Evolutionary conservation across 2,329 filamentous ascomycete genomes (phyloP).

Genomic region (Ceratocystis ficicola): DNA sequence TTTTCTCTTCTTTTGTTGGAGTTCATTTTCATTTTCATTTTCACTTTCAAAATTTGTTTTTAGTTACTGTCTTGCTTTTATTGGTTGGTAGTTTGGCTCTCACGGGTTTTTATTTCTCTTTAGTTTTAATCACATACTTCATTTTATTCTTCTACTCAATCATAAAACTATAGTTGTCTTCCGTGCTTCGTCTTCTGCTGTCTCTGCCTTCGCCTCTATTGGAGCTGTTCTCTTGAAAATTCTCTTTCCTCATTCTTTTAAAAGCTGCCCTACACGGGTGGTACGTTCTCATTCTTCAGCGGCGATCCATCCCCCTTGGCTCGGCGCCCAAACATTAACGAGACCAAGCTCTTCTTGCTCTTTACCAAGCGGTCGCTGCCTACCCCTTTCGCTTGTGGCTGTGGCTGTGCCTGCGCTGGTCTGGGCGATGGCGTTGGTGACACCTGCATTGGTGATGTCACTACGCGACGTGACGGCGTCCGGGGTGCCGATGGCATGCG

Average conservation of each 20-base stretch:
- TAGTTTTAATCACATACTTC: not conserved
- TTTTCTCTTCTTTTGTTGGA: not conserved
- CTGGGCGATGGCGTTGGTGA: not conserved
- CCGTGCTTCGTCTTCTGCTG: not conserved
- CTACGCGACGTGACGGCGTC: not conserved
- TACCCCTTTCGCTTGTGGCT: not conserved
- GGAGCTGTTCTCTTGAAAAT: too few relatives aligned
- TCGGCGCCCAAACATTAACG: conserved; percentile 31
- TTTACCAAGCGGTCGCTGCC: conserved; percentile 25
- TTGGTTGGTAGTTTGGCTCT: not conserved
- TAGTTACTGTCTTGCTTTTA: not conserved
- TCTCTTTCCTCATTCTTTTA: too few relatives aligned
- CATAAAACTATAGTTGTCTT: not conserved
- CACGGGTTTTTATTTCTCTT: not conserved
- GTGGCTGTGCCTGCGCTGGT: not conserved
- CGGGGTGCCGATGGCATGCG: not conserved
- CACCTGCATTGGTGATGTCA: not conserved
- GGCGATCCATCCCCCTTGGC: conserved; percentile 9
- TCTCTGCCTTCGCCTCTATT: not conserved
- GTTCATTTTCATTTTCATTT: not conserved
- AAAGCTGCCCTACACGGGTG: not conserved
- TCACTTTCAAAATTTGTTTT: not conserved
- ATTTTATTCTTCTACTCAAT: not conserved
- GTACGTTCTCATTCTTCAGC: conserved; percentile 6
- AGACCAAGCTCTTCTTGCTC: conserved; percentile 38